Base-by-base conservation (phyloP, 495 filamentous ascomycete species). In the Bacidia gigantensis region DNA sequence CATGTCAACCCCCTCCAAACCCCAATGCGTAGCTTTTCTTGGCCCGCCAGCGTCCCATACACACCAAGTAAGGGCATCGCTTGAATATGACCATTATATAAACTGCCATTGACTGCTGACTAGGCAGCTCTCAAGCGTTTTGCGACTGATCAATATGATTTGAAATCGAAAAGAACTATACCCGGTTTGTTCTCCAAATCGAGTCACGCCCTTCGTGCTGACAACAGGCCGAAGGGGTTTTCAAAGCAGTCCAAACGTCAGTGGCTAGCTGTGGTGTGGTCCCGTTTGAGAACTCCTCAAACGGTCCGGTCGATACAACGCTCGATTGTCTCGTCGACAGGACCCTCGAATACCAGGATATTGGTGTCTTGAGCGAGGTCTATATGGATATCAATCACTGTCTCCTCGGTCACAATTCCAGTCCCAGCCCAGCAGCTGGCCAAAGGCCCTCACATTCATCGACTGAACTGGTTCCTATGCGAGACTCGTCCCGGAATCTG, bases 251-350 rank as follows among this genome's bases (percentile, higher is more conserved):
- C 18, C 88, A 95, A 65, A 69, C 73, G 12, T 66, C 75, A 52
- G 53, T 64, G 21, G 73, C 75, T 0, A 65, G 72, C 53, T 83
- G 79, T 60, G 90, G 88, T 54, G 85, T 98, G 2, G 86, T 96
- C 14, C 92, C 92, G 25, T 89, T 93, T 68, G 92, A 98, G 66
- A 98, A 98, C 67, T 89, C 83, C 10, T 88, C 88, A 57, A 93
- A 96, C 67, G 92, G 92, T 55, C 80, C 81, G 41, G 93, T 98
- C 39, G 79, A 90, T 22, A 78, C 82, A 62, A 95, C 89, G 0
- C 77, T 98, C 7, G 89, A 95, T 64, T 78, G 89, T 49, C 75
- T 98, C 50, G 86, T 86, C 55, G 88, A 94, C 66, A 74, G 83
- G 29, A 64, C 68, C 23, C 58, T 62, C 50, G 58, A 61, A 25